phyloP scores from a whole-genome alignment of 495 filamentous ascomycete species.

The Lepraria neglecta region DNA sequence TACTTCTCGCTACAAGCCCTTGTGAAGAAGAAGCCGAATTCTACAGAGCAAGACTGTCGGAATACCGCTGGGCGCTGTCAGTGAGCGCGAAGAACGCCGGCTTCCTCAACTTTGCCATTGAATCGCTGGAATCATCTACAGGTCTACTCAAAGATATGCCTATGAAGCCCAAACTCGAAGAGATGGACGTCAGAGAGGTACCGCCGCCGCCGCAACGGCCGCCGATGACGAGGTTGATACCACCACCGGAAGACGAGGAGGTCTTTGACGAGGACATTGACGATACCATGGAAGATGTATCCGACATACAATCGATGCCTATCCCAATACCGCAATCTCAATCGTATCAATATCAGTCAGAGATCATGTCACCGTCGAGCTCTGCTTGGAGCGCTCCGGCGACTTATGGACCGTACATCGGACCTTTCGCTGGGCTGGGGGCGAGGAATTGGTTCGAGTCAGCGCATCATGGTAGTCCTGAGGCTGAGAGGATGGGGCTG shows the following conservation, averaged over 20 bases:
- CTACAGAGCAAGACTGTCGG: slow-evolving; percentile 75
- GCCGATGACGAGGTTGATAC: slow-evolving; percentile 21
- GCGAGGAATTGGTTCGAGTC: slow-evolving; percentile 26
- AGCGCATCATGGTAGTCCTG: slow-evolving; percentile 24
- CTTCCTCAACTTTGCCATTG: slow-evolving; percentile 52
- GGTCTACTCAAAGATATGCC: slow-evolving; percentile 45
- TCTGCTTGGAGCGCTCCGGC: slow-evolving; percentile 21
- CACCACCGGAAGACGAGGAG: slow-evolving; percentile 20
- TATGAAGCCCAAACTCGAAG: slow-evolving; percentile 43
- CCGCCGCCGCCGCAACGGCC: slow-evolving; percentile 19
- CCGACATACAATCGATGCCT: slow-evolving; percentile 14
- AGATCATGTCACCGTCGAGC: slow-evolving; percentile 16
- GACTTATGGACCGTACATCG: slow-evolving; percentile 19
- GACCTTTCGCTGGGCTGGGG: slow-evolving; percentile 23
- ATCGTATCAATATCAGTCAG: slow-evolving; percentile 7
- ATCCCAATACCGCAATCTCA: slow-evolving; percentile 6
- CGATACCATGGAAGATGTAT: slow-evolving; percentile 20
- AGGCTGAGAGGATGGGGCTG: slow-evolving; percentile 18
- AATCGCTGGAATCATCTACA: slow-evolving; percentile 43
- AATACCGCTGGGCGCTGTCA: slow-evolving; percentile 90
- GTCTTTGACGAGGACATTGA: neutral
- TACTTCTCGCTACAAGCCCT: slow-evolving; percentile 82
- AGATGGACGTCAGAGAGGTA: slow-evolving; percentile 31
- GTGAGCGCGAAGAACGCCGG: slow-evolving; percentile 76
- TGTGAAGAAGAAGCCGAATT: slow-evolving; percentile 91